Evolutionary conservation across 129 eudicot species (phyloP).

Genomic region (Sambucus nigra): DNA sequence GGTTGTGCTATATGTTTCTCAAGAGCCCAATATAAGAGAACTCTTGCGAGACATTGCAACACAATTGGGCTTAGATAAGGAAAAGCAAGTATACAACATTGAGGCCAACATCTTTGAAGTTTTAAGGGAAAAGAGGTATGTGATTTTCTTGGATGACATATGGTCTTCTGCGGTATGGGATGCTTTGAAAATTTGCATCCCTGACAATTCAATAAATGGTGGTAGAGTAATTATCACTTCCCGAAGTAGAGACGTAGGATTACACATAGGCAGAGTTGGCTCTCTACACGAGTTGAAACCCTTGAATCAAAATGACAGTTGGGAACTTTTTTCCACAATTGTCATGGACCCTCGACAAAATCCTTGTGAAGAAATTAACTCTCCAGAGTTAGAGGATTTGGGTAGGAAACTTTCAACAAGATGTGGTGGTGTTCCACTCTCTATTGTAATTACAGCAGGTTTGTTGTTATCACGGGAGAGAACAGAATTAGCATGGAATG

Average conservation of each 20-base stretch:
- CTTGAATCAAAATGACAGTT: background rate
- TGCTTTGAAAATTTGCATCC: background rate
- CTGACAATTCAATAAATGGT: background rate
- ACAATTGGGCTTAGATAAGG: conserved; percentile 5
- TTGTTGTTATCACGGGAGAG: background rate
- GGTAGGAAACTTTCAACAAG: background rate
- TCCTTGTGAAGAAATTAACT: background rate
- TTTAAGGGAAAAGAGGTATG: background rate
- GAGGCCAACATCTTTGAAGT: background rate
- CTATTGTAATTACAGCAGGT: background rate
- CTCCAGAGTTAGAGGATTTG: background rate
- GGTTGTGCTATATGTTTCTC: conserved; percentile 7
- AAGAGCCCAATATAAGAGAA: background rate
- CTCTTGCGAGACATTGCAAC: conserved; percentile 9
- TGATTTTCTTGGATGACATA: conserved; percentile 9
- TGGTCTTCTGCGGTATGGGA: background rate
- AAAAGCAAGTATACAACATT: background rate
- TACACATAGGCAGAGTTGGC: too few relatives aligned
- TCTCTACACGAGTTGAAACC: background rate
- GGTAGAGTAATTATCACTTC: too few relatives aligned
- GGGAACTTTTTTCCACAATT: background rate
- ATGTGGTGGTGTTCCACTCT: conserved; percentile 7
- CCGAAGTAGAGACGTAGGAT: background rate
- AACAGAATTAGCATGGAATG: background rate
- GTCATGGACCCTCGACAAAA: background rate